Conservation (phyloP, 192 early-diverging fungal species). For the Backusella tarrabulga region DNA sequence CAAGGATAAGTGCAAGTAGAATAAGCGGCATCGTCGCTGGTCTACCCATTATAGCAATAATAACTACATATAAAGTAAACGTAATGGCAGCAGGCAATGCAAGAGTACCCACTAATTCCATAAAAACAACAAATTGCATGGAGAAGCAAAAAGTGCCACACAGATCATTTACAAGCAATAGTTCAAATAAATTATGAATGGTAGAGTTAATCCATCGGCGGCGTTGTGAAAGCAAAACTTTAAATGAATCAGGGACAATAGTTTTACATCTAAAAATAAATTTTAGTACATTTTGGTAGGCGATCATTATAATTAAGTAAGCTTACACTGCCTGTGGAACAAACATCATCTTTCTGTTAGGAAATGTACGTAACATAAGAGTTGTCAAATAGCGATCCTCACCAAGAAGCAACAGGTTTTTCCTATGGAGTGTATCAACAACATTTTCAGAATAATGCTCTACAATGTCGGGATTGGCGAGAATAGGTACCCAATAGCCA, state of each 20-base stretch:
- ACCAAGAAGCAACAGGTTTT: conserved; percentile 90
- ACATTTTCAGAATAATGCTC: conserved; percentile 80
- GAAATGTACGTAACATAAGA: conserved; percentile 92
- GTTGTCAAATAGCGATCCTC: conserved; percentile 96
- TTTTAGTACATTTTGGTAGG: no score
- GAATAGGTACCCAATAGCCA: conserved; percentile 74
- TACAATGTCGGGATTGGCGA: conserved; percentile 82
- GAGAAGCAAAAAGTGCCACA: conserved; percentile 91
- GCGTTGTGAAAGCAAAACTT: conserved; percentile 78
- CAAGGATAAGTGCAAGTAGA: conserved; percentile 68
- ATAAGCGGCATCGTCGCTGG: conserved; percentile 61
- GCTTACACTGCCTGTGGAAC: conserved; percentile 78
- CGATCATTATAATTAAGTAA: not conserved
- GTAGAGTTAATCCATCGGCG: conserved; percentile 98
- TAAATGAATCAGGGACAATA: conserved; percentile 85
- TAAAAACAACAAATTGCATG: conserved; percentile 96
- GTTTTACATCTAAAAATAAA: conserved; percentile 67
- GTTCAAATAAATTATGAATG: conserved; percentile 84
- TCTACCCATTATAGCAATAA: conserved; percentile 56
- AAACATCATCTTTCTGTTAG: conserved; percentile 94
- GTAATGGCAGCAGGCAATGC: conserved; percentile 89
- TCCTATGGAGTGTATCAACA: conserved; percentile 86
- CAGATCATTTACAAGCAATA: conserved; percentile 79
- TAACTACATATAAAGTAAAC: conserved; percentile 83
- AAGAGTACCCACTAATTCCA: conserved; percentile 92